These are phyloP conservation scores for Ligustrum vulgare DNA, from an alignment of 257 asterid genomes.

Conservation along the genomic window DNA sequence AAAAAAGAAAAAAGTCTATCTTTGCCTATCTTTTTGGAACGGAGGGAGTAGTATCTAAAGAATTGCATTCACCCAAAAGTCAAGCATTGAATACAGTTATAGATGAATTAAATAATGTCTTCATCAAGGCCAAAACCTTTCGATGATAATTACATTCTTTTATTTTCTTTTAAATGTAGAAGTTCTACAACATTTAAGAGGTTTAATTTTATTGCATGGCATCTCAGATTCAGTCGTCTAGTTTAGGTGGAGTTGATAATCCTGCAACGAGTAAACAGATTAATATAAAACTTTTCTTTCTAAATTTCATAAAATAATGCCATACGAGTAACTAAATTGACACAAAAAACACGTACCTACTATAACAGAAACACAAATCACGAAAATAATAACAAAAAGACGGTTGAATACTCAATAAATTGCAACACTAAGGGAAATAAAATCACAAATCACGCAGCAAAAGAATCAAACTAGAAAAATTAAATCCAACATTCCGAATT, in stretches of 20 bases:
- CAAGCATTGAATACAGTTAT: not conserved
- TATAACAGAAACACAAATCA: not conserved
- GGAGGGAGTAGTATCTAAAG: not conserved
- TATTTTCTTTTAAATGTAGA: not conserved
- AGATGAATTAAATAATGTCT: not conserved
- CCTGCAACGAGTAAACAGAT: not conserved
- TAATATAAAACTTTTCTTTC: not conserved
- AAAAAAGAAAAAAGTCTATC: too few species aligned
- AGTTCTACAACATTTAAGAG: not conserved
- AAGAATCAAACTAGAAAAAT: not conserved
- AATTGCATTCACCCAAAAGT: not conserved
- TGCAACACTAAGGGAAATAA: not conserved
- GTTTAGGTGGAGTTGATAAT: not conserved
- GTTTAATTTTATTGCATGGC: not conserved
- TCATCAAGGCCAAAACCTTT: not conserved
- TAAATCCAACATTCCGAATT: not conserved
- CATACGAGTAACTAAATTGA: not conserved
- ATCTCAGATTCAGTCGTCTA: not conserved
- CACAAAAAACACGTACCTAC: not conserved
- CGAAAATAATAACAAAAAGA: not conserved
- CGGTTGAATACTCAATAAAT: not conserved
- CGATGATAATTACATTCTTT: not conserved
- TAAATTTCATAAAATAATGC: not conserved
- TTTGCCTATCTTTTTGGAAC: too few species aligned
- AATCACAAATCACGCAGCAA: not conserved